Base-by-base conservation (phyloP, 2,329 filamentous ascomycete species). In the Xylariaceae sp. region DNA sequence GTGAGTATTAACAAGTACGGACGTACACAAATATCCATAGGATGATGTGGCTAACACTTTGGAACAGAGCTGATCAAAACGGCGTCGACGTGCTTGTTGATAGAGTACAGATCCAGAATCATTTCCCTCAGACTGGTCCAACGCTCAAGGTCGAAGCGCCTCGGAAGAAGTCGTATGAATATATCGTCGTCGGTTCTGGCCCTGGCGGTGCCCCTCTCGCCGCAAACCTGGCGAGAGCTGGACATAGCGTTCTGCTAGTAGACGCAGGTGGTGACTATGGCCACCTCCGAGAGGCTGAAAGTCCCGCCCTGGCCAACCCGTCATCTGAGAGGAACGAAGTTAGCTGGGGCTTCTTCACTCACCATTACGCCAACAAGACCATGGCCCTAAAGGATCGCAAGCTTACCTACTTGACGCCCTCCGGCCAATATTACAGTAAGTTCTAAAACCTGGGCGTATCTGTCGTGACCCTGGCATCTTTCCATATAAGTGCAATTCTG, bases 141-240 rank as follows among this genome's bases (percentile, higher is more conserved):
- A 55, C 56, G 3, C 55, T 63, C 26, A 40, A 40, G 40, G 46
- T 49, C 21, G 16, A 22, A 39, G 51, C 34, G 19, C 59, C 55
- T 1, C 9, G 22, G 21, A 53, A 63, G 29, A 61, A 63, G 55
- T 59, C 59, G 12, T 86, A 86, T 62, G 83, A 86, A 57, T 86
- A 84, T 69, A 74, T 85, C 34, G 74, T 86, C 13, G 79, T 86
- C 37, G 83, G 83, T n/a, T 82, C 80, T 15, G 82, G 82, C 5
- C 73, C 81, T 13, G 81, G 81, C 18, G 82, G 82, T 46, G 78
- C 77, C 32, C 81, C 81, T 13, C 66, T 85, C 18, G 80, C 82
- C 18, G 78, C 79, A 26, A 75, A 80, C 39, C 74, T 86, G 18
- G 83, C 83, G 19, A 69, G 79, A 34, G 80, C 80, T 30, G 82